Evolutionary conservation across 306 rosid species (phyloP).

Genomic region (Cicer pinnatifidum): DNA sequence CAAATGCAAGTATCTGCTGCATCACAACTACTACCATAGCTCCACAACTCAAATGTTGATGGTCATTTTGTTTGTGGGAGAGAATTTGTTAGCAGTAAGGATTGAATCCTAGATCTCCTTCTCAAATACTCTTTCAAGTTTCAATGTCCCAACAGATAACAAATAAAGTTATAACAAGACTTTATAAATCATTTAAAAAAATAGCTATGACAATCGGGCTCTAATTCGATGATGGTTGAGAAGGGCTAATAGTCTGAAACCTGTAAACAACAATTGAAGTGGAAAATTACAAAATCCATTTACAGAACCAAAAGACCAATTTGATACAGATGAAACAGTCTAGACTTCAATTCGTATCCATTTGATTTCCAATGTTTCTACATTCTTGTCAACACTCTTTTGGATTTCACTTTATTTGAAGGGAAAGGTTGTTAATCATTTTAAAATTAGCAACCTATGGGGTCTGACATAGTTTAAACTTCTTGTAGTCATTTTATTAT

Average conservation of each 20-base stretch:
- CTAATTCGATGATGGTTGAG: background rate
- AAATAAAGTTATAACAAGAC: background rate
- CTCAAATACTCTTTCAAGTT: too few species aligned
- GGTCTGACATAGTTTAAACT: background rate
- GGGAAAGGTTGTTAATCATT: background rate
- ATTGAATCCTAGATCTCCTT: too few species aligned
- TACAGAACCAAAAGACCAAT: constrained; percentile 36
- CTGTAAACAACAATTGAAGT: constrained; percentile 37
- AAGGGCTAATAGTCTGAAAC: constrained; percentile 5
- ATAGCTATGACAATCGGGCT: too few species aligned
- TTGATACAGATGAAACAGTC: constrained; percentile 70
- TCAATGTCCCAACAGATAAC: background rate
- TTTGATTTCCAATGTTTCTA: constrained; percentile 66
- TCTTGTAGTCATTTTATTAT: background rate
- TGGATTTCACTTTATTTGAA: constrained; percentile 47
- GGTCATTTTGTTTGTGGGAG: too few species aligned
- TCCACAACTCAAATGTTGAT: too few species aligned
- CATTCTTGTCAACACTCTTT: constrained; percentile 55
- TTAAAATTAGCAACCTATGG: too few species aligned
- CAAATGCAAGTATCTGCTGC: background rate
- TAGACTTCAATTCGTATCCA: constrained; percentile 51
- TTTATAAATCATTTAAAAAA: too few species aligned
- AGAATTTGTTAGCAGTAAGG: too few species aligned
- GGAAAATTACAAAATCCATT: constrained; percentile 37
- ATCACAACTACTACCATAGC: background rate